phyloP scores from a whole-genome alignment of 495 filamentous ascomycete species.

The Recurvomyces mirabilis region DNA sequence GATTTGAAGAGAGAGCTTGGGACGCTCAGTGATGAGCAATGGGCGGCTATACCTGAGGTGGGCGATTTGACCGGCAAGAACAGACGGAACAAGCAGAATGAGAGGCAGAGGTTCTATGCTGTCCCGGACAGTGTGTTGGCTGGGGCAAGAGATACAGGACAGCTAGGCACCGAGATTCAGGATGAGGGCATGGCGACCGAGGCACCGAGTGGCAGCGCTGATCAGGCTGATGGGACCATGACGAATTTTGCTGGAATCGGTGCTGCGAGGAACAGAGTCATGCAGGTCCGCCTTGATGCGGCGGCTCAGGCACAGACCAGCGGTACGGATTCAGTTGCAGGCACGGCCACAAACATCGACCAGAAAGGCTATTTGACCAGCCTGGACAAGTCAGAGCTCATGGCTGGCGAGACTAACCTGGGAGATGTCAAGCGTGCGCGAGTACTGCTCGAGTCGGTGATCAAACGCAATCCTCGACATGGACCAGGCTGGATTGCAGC shows the following conservation, averaged over 20 bases:
- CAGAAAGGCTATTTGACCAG: conserved; percentile 92
- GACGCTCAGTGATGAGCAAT: conserved; percentile 86
- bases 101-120: conserved; percentile 78
- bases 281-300: conserved; percentile 83
- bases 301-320: conserved; percentile 54
- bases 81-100: conserved; percentile 63
- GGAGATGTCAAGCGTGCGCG: conserved; percentile 95
- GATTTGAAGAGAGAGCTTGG: conserved; percentile 85
- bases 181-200: conserved; percentile 56
- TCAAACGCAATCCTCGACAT: conserved; percentile 88
- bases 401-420: conserved; percentile 68
- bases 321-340: conserved; percentile 56
- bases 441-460: conserved; percentile 84
- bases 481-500: conserved; percentile 95
- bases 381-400: conserved; percentile 64
- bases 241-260: conserved; percentile 98
- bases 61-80: conserved; percentile 94
- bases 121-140: conserved; percentile 95
- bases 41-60: conserved; percentile 89
- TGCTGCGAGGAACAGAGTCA: conserved; percentile 83
- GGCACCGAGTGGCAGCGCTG: conserved; percentile 35
- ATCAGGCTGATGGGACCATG: conserved; percentile 68
- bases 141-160: conserved; percentile 62
- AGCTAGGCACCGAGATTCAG: conserved; percentile 73
- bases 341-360: conserved; percentile 85